phyloP scores from a whole-genome alignment of 306 rosid genomes.

The Begonia masoniana region DNA sequence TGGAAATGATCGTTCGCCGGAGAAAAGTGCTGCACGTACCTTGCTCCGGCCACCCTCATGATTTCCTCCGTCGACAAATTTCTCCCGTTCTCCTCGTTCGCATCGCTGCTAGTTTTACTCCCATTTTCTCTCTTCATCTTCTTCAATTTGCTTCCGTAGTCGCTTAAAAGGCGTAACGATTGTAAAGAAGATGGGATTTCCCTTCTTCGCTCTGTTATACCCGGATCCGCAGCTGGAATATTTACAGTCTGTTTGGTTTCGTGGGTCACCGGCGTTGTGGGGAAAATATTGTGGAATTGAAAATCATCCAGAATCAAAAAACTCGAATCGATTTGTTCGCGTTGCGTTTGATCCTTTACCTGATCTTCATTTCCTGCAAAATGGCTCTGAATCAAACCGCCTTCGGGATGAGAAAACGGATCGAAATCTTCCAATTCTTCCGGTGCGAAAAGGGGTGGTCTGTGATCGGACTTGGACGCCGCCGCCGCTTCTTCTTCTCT shows the following conservation, averaged over 20 bases:
- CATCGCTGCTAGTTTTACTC: slow-evolving; percentile 3
- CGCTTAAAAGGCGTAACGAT: slow-evolving; percentile 41
- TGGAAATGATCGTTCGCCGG: slow-evolving; percentile 21
- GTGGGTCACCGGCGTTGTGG: slow-evolving; percentile 10
- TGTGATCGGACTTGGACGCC: neutral
- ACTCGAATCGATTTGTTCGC: slow-evolving; percentile 11
- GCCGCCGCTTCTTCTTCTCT: slow-evolving; percentile 5
- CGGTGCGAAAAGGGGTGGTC: slow-evolving; percentile 4
- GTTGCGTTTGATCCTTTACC: slow-evolving; percentile 18
- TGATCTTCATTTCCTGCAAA: slow-evolving; percentile 7
- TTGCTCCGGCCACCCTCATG: slow-evolving; percentile 58
- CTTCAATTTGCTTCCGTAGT: slow-evolving; percentile 31
- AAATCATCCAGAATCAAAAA: slow-evolving; percentile 19
- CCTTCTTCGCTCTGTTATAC: slow-evolving; percentile 5
- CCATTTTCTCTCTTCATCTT: slow-evolving; percentile 18
- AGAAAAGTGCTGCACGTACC: slow-evolving; percentile 41
- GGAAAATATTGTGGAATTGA: slow-evolving; percentile 14
- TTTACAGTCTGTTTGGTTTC: neutral
- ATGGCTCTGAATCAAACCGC: slow-evolving; percentile 9
- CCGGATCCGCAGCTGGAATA: slow-evolving; percentile 9
- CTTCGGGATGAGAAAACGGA: slow-evolving; percentile 6
- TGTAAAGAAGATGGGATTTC: slow-evolving; percentile 15
- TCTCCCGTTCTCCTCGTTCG: slow-evolving; percentile 4
- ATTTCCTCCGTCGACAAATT: slow-evolving; percentile 52
- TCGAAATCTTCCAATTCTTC: slow-evolving; percentile 14